Conservation (phyloP, 169 alveolate genomes). For the Theileria equi region DNA sequence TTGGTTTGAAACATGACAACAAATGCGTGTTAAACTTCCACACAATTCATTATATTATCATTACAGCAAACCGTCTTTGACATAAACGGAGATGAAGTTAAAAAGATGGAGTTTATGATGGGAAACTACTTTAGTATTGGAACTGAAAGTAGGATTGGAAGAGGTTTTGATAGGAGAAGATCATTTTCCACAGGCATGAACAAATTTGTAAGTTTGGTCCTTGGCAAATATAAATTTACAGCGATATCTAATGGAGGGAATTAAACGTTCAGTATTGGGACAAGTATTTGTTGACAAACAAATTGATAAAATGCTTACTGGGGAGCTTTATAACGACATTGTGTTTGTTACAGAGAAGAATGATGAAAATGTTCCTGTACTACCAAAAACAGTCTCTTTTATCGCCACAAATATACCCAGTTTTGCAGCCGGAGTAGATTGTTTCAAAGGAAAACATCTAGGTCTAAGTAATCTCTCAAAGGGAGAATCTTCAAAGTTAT, state of each 20-base stretch:
- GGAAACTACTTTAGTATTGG: constrained; percentile 91
- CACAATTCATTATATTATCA: background rate
- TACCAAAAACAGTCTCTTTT: constrained; percentile 60
- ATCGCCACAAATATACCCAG: constrained; percentile 72
- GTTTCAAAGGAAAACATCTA: constrained; percentile 43
- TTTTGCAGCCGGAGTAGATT: constrained; percentile 69
- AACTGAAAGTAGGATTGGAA: constrained; percentile 90
- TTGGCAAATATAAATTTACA: background rate
- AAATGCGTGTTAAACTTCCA: background rate
- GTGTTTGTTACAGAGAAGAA: constrained; percentile 64
- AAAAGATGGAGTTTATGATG: constrained; percentile 70
- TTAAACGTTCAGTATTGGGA: constrained; percentile 74
- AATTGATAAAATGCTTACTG: constrained; percentile 69
- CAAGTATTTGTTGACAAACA: constrained; percentile 57
- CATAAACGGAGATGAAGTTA: constrained; percentile 20
- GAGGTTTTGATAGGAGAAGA: constrained; percentile 87
- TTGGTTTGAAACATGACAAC: no score
- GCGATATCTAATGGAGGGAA: constrained; percentile 71
- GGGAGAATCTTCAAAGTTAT: constrained; percentile 13
- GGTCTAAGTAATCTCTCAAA: background rate
- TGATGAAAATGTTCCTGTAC: constrained; percentile 49
- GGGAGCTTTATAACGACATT: constrained; percentile 41
- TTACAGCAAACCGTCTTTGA: constrained; percentile 44
- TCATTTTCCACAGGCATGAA: constrained; percentile 72
- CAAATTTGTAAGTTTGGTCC: constrained; percentile 66